Percentiles rank a stretch among this genome's conserved stretches.
Conservation (phyloP, 768 basidiomycete species). For the Calocera viscosa region DNA sequence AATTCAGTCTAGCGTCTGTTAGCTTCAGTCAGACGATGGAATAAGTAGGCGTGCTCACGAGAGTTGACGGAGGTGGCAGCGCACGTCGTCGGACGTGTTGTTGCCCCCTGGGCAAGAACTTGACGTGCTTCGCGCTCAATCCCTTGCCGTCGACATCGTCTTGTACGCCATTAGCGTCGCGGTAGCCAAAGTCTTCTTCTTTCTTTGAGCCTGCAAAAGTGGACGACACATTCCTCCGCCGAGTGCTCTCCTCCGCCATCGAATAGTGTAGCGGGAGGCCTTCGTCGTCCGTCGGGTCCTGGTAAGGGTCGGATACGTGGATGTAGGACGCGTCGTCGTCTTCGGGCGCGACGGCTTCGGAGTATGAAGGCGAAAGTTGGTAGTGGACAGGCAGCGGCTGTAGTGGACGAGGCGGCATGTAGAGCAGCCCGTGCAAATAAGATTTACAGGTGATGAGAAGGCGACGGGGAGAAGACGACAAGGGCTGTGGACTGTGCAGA, state of each 20-base stretch:
- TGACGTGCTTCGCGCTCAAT: conserved; percentile 33
- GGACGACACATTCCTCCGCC: conserved; percentile 33
- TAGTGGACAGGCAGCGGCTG: neutral
- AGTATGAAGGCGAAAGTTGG: neutral
- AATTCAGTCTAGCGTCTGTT: conserved; percentile 47
- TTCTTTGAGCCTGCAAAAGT: conserved; percentile 9
- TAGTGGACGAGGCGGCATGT: neutral
- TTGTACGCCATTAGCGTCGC: conserved; percentile 27
- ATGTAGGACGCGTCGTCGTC: conserved; percentile 9
- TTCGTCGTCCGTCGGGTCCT: conserved; percentile 26
- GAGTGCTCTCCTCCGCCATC: conserved; percentile 39
- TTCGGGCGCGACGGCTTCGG: neutral
- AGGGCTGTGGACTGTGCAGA: neutral
- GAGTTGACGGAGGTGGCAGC: conserved; percentile 47
- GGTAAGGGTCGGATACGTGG: conserved; percentile 13
- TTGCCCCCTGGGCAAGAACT: conserved; percentile 13
- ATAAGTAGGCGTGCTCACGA: conserved; percentile 10
- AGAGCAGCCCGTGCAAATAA: conserved; percentile 1
- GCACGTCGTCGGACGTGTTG: conserved; percentile 40
- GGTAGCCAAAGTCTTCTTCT: conserved; percentile 3
- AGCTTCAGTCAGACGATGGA: neutral
- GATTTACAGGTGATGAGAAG: neutral
- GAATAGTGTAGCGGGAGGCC: conserved; percentile 39
- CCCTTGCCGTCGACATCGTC: conserved; percentile 59
- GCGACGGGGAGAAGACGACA: neutral